phyloP scores from a whole-genome alignment of 805 yeast species.

The Crinitomyces ghanaensis region DNA sequence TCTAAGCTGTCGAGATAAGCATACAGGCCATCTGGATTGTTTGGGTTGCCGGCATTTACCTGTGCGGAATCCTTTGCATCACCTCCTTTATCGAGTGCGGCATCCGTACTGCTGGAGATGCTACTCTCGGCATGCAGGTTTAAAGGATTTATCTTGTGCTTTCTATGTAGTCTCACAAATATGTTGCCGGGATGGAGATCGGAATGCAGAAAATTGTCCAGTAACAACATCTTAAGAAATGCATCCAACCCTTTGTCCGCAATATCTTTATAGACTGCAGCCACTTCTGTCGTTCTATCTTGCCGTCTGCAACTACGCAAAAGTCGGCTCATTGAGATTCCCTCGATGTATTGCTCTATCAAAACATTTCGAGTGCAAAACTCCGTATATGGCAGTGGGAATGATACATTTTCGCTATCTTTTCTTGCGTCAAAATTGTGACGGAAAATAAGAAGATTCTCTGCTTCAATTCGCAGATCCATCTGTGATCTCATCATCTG shows the following conservation, averaged over 20 bases:
- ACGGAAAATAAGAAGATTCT: slow-evolving; percentile 62
- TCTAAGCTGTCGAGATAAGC: too few relatives aligned
- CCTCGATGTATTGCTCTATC: slow-evolving; percentile 77
- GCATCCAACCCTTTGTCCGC: slow-evolving; percentile 83
- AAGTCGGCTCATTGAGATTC: slow-evolving; percentile 68
- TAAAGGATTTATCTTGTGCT: slow-evolving; percentile 16
- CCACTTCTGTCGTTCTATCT: too few relatives aligned
- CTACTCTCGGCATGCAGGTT: slow-evolving; percentile 27
- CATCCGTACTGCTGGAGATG: slow-evolving; percentile 16
- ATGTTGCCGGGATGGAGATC: slow-evolving; percentile 97
- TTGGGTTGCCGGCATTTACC: too few relatives aligned
- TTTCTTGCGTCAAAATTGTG: slow-evolving; percentile 46
- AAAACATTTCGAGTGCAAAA: slow-evolving; percentile 60
- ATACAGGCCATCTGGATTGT: too few relatives aligned
- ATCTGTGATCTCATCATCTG: slow-evolving; percentile 78
- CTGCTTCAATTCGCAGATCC: slow-evolving; percentile 81
- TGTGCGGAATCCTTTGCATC: slow-evolving; percentile 7
- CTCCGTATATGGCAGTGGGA: slow-evolving; percentile 64
- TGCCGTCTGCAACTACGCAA: slow-evolving; percentile 29
- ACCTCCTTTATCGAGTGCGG: slow-evolving; percentile 17
- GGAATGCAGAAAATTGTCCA: slow-evolving; percentile 92
- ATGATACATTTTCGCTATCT: slow-evolving; percentile 53
- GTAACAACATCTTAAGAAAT: slow-evolving; percentile 80
- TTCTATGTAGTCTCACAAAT: slow-evolving; percentile 55
- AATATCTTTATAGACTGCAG: too few relatives aligned